phyloP scores from a whole-genome alignment of 441 rosid genomes.

The Pelargonium exstipulatum region DNA sequence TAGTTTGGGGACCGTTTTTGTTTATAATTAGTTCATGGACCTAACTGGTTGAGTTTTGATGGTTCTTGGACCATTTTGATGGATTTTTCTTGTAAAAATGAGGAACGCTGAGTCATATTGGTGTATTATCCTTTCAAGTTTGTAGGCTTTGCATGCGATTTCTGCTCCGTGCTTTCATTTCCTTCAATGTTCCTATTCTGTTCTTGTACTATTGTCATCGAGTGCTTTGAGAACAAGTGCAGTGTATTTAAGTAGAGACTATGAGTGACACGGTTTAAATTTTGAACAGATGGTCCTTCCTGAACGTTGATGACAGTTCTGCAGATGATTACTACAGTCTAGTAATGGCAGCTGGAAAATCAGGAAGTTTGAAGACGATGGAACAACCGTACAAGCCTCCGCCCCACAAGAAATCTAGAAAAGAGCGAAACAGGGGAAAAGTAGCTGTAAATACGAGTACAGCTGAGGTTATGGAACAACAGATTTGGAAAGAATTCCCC shows the following conservation, averaged over 20 bases:
- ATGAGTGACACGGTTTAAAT: conserved; percentile 13
- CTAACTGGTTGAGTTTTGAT: no score
- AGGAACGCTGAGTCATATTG: no score
- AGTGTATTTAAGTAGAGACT: not conserved
- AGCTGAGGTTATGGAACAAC: conserved; percentile 59
- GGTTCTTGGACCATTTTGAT: no score
- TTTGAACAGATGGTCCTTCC: conserved; percentile 56
- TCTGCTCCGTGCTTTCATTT: no score
- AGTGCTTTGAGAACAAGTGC: not conserved
- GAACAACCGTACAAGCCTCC: conserved; percentile 70
- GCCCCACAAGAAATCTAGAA: conserved; percentile 60
- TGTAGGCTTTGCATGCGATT: no score
- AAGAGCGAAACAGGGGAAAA: conserved; percentile 61
- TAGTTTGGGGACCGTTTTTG: no score
- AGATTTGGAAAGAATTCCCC: conserved; percentile 89
- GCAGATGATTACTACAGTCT: conserved; percentile 60
- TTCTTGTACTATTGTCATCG: not conserved
- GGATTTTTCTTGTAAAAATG: no score
- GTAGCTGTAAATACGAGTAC: conserved; percentile 29
- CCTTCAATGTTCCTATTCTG: no score
- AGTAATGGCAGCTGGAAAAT: conserved; percentile 71
- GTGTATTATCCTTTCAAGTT: no score
- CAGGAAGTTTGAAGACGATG: conserved; percentile 52
- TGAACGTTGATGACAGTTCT: conserved; percentile 56
- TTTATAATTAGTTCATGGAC: no score